A percentile compares a stretch with the other conserved stretches of the same genome.
phyloP scores from a whole-genome alignment of 2,329 filamentous ascomycete species.

The Davidsoniella virescens region DNA sequence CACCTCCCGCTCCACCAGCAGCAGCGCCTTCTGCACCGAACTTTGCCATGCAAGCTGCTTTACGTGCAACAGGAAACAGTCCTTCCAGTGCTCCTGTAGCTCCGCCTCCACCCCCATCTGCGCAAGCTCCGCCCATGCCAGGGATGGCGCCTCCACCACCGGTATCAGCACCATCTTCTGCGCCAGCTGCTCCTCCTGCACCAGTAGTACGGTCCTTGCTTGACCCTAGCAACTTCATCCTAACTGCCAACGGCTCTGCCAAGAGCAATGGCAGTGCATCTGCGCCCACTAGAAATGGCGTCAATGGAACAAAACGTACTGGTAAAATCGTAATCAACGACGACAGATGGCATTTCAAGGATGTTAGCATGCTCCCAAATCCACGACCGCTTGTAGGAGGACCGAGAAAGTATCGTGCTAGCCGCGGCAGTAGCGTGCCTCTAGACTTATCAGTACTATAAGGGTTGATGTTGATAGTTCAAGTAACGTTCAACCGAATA shows the following conservation, averaged over 20 bases:
- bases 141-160: constrained; percentile 22
- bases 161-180: constrained; percentile 19
- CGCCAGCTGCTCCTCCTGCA: constrained; percentile 22
- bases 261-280: constrained; percentile 30
- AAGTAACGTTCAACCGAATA: not conserved
- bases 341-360: constrained; percentile 70
- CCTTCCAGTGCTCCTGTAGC: constrained; percentile 22
- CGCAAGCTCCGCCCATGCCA: constrained; percentile 24
- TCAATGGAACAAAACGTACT: constrained; percentile 15
- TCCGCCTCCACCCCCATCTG: constrained; percentile 24
- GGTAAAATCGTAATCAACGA: constrained; percentile 52
- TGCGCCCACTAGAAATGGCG: constrained; percentile 19
- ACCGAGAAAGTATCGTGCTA: constrained; percentile 68
- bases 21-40: not conserved
- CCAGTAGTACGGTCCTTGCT: constrained; percentile 43
- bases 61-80: constrained; percentile 12
- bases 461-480: not conserved
- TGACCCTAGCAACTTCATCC: constrained; percentile 61
- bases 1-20: not conserved
- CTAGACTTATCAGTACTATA: constrained; percentile 55
- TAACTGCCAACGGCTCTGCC: constrained; percentile 42
- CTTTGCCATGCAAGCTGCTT: constrained; percentile 12
- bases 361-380: constrained; percentile 66
- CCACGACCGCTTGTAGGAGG: constrained; percentile 66
- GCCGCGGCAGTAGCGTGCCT: constrained; percentile 84